These are phyloP conservation scores for Novymonas esmeraldas DNA, from an alignment of 208 protist species.

Conservation along the genomic window DNA sequence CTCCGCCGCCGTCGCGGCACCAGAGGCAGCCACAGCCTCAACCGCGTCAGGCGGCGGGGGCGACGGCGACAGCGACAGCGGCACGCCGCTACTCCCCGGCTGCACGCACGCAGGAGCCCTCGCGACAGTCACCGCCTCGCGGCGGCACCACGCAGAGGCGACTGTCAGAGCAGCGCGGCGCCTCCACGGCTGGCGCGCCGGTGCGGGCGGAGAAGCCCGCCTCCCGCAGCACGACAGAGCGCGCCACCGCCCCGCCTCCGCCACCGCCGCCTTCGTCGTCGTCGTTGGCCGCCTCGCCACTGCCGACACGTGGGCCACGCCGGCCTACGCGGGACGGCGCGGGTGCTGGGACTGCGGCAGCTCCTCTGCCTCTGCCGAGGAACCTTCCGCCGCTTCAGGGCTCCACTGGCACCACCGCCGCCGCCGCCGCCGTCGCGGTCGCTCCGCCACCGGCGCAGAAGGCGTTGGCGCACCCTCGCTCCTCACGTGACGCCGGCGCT, in stretches of 20 bases:
- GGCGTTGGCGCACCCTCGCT: not conserved
- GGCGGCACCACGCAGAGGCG: constrained; percentile 3
- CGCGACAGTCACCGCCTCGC: constrained; percentile 3
- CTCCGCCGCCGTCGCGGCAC: not conserved
- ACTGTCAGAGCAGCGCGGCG: constrained; percentile 3
- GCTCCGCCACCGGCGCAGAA: not conserved
- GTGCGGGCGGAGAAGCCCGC: not conserved
- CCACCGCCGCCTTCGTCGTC: not conserved
- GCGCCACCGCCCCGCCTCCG: not conserved
- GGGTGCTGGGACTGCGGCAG: no score
- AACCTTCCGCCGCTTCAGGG: constrained; percentile 28
- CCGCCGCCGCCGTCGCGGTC: not conserved
- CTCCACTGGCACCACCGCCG: not conserved
- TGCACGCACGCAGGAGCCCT: constrained; percentile 5
- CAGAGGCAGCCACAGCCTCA: not conserved
- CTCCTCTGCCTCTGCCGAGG: constrained; percentile 15
- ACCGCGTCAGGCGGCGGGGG: no score
- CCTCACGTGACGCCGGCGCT: not conserved
- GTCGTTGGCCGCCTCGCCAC: not conserved
- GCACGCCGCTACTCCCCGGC: not conserved
- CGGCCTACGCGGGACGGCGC: not conserved
- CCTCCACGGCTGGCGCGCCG: not conserved
- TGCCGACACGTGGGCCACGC: not conserved
- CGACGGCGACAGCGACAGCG: not conserved
- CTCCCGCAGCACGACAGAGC: not conserved